Conservation (phyloP, 495 filamentous ascomycete genomes). For the Hyaloscypha hepaticicola region DNA sequence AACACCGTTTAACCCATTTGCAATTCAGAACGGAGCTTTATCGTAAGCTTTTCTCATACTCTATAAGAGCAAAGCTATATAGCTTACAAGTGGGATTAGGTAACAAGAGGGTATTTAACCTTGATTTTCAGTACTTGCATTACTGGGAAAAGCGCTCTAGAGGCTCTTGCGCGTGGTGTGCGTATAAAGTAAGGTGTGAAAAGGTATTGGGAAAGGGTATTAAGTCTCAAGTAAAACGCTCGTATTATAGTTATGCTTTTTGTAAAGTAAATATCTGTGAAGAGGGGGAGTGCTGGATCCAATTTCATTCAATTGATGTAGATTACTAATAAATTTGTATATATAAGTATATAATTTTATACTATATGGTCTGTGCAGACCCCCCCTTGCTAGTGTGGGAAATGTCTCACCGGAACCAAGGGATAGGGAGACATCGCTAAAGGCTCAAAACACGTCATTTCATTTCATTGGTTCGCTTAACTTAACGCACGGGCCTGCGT, state of each 20-base stretch:
- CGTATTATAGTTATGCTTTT: background rate
- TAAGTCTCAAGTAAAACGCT: background rate
- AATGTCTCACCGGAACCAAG: too few species aligned
- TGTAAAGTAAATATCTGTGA: background rate
- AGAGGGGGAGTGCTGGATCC: background rate
- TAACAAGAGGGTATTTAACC: background rate
- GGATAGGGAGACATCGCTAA: too few species aligned
- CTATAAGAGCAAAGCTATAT: background rate
- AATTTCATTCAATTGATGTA: background rate
- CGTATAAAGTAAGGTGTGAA: background rate
- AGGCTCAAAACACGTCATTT: too few species aligned
- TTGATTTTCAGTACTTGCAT: background rate
- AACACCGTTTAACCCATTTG: background rate
- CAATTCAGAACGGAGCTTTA: background rate
- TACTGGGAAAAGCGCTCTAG: background rate
- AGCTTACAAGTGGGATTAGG: background rate
- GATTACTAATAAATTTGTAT: constrained; percentile 5
- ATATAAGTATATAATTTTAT: too few species aligned
- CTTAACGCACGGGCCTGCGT: too few species aligned
- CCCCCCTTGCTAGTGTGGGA: too few species aligned
- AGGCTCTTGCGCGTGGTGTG: background rate
- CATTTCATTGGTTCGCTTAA: too few species aligned
- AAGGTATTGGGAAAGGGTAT: background rate
- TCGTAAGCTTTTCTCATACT: background rate
- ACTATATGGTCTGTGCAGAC: too few species aligned